Evolutionary conservation across 2,329 filamentous ascomycete species (phyloP), one percentile per base, ranked within the genome.

Genomic region (Sporothrix pseudoabietina): DNA sequence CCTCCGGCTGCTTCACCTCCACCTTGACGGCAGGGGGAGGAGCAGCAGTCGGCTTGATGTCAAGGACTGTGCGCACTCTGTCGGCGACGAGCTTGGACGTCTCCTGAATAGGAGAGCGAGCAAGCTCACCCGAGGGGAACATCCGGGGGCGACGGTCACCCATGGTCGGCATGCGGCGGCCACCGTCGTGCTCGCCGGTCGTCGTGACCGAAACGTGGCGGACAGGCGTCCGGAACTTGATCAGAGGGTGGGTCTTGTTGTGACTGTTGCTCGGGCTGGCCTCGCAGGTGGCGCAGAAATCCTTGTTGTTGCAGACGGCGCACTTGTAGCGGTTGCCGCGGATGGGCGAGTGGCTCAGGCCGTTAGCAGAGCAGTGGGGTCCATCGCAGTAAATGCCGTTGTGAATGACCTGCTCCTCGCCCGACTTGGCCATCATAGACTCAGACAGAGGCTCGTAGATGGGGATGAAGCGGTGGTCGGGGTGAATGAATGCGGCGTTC

Each of bases 201-300:
- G 95, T 98, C 69, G 90, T 94, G 71, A 99, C 92, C 75, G 89
- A 94, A 49, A 97, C 93, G 77, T 93, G 91, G 77, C 93, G 92
- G 68, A 99, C 91, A 10, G 95, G 92, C 2, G 93, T 97, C 87
- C 94, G 97, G 86, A 99, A 94, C 85, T 97, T 98, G 85, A 99
- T 94, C 78, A 99, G 85, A 39, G 96, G 96, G 79, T 99, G 96
- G n/a, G 94, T 97, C 82, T 90, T 91, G 85, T 98, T 98, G 85
- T 99, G 96, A 30, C 84, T 85, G 82, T 97, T 95, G 76, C 86
- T 86, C 8, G 96, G 96, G 78, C 90, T 90, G 68, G 95, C 94
- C 84, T 99, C 97, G 83, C 96, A 99, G 79, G 89, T 92, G 79
- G 92, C 93, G 81, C 96, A 99, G 85, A 98, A 97, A 82, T 99